Percentiles rank a stretch among this genome's conserved stretches.
These are phyloP conservation scores for Trichoderma atroviride DNA, from an alignment of 2,329 filamentous ascomycete species.

Conservation along the genomic window DNA sequence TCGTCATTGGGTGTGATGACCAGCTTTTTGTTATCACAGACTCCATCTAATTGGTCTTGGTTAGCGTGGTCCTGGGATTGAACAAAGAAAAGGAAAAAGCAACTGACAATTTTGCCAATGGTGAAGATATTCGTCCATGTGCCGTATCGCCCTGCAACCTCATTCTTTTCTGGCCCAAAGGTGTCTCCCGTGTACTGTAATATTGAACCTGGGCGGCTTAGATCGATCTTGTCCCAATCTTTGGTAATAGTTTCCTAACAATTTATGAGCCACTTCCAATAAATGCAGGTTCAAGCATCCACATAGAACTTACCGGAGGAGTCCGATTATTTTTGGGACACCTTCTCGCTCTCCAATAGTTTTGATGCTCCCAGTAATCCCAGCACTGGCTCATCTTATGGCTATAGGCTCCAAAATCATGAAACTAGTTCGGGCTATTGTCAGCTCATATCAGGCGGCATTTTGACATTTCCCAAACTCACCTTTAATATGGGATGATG, in stretches of 20 bases:
- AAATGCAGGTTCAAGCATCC: background rate
- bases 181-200: slow-evolving; percentile 26
- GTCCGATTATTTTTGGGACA: slow-evolving; percentile 31
- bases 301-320: slow-evolving; percentile 32
- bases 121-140: slow-evolving; percentile 38
- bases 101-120: slow-evolving; percentile 35
- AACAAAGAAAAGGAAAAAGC: background rate
- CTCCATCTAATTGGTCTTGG: slow-evolving; percentile 33
- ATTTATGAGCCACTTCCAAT: background rate
- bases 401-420: slow-evolving; percentile 36
- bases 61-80: background rate
- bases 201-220: background rate
- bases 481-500: slow-evolving; percentile 35
- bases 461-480: background rate
- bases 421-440: slow-evolving; percentile 29
- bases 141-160: slow-evolving; percentile 36
- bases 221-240: slow-evolving; percentile 34
- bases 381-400: slow-evolving; percentile 30
- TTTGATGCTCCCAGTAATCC: slow-evolving; percentile 8
- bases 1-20: slow-evolving; percentile 24
- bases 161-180: slow-evolving; percentile 25
- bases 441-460: background rate
- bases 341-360: slow-evolving; percentile 30
- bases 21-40: slow-evolving; percentile 32
- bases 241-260: slow-evolving; percentile 33